These are phyloP conservation scores for Phoenix roebelenii DNA, from an alignment of 176 grass and related monocot genomes.

Conservation along the genomic window DNA sequence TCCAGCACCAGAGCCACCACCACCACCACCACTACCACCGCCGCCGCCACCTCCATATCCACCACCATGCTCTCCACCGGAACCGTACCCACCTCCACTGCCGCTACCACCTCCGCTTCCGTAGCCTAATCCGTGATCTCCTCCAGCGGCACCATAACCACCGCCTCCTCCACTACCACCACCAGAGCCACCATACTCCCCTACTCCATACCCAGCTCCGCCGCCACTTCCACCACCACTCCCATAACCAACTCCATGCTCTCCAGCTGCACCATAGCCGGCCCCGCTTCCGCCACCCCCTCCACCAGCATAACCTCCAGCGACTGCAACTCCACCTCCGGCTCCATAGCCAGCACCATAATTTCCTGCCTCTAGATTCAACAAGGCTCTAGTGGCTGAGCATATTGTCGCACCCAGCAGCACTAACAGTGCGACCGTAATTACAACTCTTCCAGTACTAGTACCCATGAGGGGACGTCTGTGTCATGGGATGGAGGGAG, in stretches of 20 bases:
- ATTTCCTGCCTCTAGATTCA: conserved; percentile 2
- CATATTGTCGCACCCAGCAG: conserved; percentile 17
- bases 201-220: no score
- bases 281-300: no score
- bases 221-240: no score
- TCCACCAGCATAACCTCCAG: conserved; percentile 5
- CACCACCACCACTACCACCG: background rate
- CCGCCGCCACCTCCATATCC: background rate
- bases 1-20: background rate
- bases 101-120: background rate
- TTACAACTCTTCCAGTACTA: conserved; percentile 5
- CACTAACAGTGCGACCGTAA: conserved; percentile 14
- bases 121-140: background rate
- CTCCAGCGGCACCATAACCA: no score
- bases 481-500: no score
- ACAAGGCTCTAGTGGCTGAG: conserved; percentile 26
- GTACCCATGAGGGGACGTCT: conserved; percentile 1
- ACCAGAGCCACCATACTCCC: no score
- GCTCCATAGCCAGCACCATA: conserved; percentile 3
- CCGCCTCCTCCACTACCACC: no score
- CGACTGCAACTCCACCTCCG: background rate
- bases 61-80: background rate
- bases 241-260: no score
- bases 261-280: no score
- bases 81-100: background rate